phyloP scores from a whole-genome alignment of 768 basidiomycete genomes.

The Phylloporus scabripes region DNA sequence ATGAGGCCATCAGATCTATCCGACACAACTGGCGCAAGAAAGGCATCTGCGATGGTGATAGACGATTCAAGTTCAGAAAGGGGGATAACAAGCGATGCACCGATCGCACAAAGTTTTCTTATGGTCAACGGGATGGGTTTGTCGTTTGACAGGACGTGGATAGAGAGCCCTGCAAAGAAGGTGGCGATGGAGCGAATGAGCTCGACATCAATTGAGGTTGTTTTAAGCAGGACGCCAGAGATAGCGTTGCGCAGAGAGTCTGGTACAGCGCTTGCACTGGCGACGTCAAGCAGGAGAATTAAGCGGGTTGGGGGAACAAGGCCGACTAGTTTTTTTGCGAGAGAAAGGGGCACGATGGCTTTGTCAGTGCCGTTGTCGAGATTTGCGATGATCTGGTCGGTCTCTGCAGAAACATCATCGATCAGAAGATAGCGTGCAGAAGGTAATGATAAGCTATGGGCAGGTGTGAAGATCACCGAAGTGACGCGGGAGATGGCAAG shows the following conservation, averaged over 20 bases:
- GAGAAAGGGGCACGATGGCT: slow-evolving; percentile 66
- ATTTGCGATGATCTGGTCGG: slow-evolving; percentile 55
- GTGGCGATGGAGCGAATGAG: slow-evolving; percentile 71
- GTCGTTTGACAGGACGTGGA: slow-evolving; percentile 54
- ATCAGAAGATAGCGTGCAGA: slow-evolving; percentile 49
- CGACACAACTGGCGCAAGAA: slow-evolving; percentile 74
- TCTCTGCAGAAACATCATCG: slow-evolving; percentile 41
- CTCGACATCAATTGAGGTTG: slow-evolving; percentile 64
- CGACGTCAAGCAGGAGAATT: slow-evolving; percentile 69
- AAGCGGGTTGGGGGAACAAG: slow-evolving; percentile 66
- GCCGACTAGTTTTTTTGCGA: slow-evolving; percentile 63
- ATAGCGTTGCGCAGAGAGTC: slow-evolving; percentile 68
- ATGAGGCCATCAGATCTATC: slow-evolving; percentile 91
- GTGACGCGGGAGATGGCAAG: slow-evolving; percentile 65
- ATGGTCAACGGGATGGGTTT: slow-evolving; percentile 58
- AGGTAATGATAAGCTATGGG: slow-evolving; percentile 26
- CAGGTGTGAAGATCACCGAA: slow-evolving; percentile 57
- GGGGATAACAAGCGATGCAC: slow-evolving; percentile 67
- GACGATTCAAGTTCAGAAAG: slow-evolving; percentile 56
- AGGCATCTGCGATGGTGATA: slow-evolving; percentile 77
- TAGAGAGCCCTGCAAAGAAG: slow-evolving; percentile 60
- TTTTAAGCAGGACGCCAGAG: slow-evolving; percentile 77
- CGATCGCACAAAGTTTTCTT: slow-evolving; percentile 51
- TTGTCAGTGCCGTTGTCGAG: slow-evolving; percentile 80
- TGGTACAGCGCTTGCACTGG: slow-evolving; percentile 66